phyloP scores from a whole-genome alignment of 2,329 filamentous ascomycete species.

The Trichophyton simii region DNA sequence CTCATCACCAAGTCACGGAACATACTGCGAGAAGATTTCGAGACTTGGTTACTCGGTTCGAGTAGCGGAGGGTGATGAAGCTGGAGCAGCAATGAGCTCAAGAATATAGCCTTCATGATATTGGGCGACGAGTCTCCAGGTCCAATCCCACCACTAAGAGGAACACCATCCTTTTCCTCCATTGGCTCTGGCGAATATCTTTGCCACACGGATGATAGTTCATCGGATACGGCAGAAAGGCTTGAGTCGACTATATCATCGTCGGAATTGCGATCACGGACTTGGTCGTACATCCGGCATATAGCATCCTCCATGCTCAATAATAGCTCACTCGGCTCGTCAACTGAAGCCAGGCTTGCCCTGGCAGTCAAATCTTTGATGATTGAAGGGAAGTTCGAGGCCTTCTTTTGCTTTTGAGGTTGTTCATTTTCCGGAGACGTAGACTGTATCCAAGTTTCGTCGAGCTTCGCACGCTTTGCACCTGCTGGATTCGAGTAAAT shows the following conservation, averaged over 20 bases:
- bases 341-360: slow-evolving; percentile 46
- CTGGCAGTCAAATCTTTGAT: slow-evolving; percentile 55
- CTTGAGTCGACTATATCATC: slow-evolving; percentile 21
- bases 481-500: slow-evolving; percentile 33
- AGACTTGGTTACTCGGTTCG: slow-evolving; percentile 15
- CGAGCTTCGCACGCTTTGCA: slow-evolving; percentile 31
- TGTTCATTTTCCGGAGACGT: slow-evolving; percentile 24
- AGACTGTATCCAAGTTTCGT: slow-evolving; percentile 27
- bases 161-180: slow-evolving; percentile 19
- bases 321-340: slow-evolving; percentile 60
- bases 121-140: slow-evolving; percentile 49
- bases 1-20: slow-evolving; percentile 22
- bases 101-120: slow-evolving; percentile 62
- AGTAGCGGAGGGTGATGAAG: slow-evolving; percentile 58
- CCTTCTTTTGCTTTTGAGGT: slow-evolving; percentile 32
- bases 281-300: slow-evolving; percentile 46
- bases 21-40: slow-evolving; percentile 16
- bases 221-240: slow-evolving; percentile 25
- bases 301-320: slow-evolving; percentile 63
- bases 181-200: slow-evolving; percentile 29
- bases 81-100: slow-evolving; percentile 65
- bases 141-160: slow-evolving; percentile 49
- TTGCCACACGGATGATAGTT: slow-evolving; percentile 27
- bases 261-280: slow-evolving; percentile 22
- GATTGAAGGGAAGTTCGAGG: slow-evolving; percentile 55